Evolutionary conservation across 805 yeast genomes (phyloP), one percentile per base, ranked within the genome.

Genomic region (Schwanniomyces occidentalis): DNA sequence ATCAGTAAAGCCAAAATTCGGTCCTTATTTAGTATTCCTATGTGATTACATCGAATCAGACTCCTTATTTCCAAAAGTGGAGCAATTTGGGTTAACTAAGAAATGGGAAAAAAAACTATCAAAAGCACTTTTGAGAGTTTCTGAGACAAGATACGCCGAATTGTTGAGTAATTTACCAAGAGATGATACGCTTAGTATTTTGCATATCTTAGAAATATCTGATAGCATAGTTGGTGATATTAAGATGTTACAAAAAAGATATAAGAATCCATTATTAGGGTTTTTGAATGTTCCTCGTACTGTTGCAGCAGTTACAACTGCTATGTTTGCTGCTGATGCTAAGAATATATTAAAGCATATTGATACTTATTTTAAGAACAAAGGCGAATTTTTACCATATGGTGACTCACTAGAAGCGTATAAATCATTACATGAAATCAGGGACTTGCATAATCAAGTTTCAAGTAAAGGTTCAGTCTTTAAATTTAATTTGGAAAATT

Each of bases 361-460:
- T 16, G 69, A 66, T 20, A 65, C 69, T n/a, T 65, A 69, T 38
- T 60, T 48, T 21, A 52, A 39, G 25, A 58, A 51, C 36, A 60
- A 37, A 38, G 61, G 44, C 6, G 60, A 64, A 35, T 40, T 54
- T 12, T 45, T 76, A 13, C 61, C 76, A 2, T 73, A 76, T 40
- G 71, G 70, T 1, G 87, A 81, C 45, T 77, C 85, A 7, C 49
- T 78, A 13, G 77, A 75, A 19, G 66, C 80, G 2, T 84, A 82
- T 51, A 63, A 65, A 17, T 63, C 73, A 5, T 58, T 84, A 6
- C 57, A 62, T 18, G 79, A 78, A 42, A 60, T 85, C 12, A 64
- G 84, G 26, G 66, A 62, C 28, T 66, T 82, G 8, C 73, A 69
- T 43, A 34, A 40, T 1, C 84, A 80, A 48, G 76, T 78, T 2